Conservation (phyloP, 495 filamentous ascomycete genomes). For the Daldinia childiae region DNA sequence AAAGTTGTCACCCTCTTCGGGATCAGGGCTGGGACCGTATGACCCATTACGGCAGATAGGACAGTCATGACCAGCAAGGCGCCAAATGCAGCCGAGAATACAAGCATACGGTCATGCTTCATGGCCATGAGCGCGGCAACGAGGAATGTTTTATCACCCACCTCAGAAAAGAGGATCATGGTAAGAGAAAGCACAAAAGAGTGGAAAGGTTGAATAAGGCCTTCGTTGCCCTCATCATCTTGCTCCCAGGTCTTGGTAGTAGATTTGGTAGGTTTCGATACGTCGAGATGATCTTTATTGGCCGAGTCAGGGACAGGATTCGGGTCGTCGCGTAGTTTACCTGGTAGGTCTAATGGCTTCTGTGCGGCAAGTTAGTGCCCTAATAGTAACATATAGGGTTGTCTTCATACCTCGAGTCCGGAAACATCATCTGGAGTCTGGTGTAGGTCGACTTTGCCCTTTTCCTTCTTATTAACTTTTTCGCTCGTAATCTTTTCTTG, state of each 20-base stretch:
- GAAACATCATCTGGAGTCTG: conserved; percentile 58
- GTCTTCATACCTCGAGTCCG: conserved; percentile 71
- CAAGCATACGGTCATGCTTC: conserved; percentile 92
- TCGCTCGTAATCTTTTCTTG: conserved; percentile 65
- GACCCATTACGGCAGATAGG: conserved; percentile 94
- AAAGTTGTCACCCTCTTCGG: conserved; percentile 89
- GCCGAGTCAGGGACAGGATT: conserved; percentile 74
- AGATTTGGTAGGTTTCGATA: conserved; percentile 61
- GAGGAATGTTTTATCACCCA: conserved; percentile 98
- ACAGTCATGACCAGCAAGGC: conserved; percentile 94
- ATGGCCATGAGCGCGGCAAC: conserved; percentile 98
- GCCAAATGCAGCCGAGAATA: conserved; percentile 92
- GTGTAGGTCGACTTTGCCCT: conserved; percentile 52
- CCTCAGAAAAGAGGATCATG: conserved; percentile 97
- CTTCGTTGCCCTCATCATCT: conserved; percentile 60
- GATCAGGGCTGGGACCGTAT: conserved; percentile 90
- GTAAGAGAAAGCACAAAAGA: conserved; percentile 92
- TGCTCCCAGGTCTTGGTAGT: conserved; percentile 44
- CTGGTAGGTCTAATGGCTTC: conserved; percentile 85
- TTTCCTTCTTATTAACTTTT: conserved; percentile 49
- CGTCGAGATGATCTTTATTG: conserved; percentile 72
- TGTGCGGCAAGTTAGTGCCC: conserved; percentile 48
- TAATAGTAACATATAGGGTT: not conserved
- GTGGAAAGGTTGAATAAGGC: conserved; percentile 84
- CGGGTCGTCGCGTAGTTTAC: conserved; percentile 80